Percentiles rank a stretch among this genome's conserved stretches.
Conservation (phyloP, 192 early-diverging fungal species). For the Coemansia sp. region DNA sequence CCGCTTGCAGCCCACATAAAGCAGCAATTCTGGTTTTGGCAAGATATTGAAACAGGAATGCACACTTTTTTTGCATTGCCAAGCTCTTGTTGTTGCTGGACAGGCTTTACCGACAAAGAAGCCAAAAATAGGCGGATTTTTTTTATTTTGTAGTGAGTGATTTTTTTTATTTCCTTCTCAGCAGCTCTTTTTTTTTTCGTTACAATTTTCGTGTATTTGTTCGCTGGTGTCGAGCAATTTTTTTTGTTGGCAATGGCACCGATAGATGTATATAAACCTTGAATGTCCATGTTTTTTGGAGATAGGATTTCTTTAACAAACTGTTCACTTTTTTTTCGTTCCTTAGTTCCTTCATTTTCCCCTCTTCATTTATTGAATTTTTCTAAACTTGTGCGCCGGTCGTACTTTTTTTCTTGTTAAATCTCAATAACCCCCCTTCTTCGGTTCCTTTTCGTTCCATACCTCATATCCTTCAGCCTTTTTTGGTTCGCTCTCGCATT, state of each 20-base stretch:
- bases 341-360: conserved; percentile 6
- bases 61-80: background rate
- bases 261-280: conserved; percentile 1
- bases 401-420: conserved; percentile 12
- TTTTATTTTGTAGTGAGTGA: background rate
- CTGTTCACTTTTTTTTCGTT: conserved; percentile 9
- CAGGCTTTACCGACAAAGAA: background rate
- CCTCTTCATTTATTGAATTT: background rate
- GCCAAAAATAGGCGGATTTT: background rate
- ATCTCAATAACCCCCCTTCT: background rate
- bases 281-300: background rate
- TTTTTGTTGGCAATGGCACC: too few relatives aligned
- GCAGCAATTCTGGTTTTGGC: background rate
- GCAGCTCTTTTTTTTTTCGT: background rate
- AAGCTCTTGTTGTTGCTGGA: background rate
- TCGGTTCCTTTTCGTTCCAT: background rate
- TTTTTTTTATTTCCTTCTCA: background rate
- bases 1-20: too few relatives aligned
- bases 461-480: background rate
- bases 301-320: conserved; percentile 8
- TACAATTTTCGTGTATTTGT: background rate
- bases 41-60: background rate
- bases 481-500: background rate
- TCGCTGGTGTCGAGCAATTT: background rate
- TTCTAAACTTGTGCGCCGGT: conserved; percentile 15